phyloP scores from a whole-genome alignment of 2,329 filamentous ascomycete species.

The Xylaria polymorpha region DNA sequence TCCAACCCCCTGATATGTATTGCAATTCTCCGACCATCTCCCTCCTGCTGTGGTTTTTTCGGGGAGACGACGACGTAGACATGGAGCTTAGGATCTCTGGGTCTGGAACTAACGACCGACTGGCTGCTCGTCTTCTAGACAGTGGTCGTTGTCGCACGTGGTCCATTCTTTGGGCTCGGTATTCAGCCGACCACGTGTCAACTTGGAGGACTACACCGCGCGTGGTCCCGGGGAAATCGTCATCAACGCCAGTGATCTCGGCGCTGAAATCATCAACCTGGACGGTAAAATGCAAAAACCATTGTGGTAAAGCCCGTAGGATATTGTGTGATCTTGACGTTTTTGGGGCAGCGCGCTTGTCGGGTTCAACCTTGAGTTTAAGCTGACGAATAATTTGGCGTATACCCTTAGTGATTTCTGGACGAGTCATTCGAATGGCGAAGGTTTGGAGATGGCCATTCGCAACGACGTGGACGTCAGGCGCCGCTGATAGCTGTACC shows the following conservation, averaged over 20 bases:
- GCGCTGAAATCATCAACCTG: slow-evolving; percentile 90
- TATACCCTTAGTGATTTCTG: slow-evolving; percentile 92
- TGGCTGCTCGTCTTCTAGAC: slow-evolving; percentile 77
- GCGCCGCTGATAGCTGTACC: slow-evolving; percentile 83
- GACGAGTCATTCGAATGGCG: slow-evolving; percentile 87
- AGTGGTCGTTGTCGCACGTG: slow-evolving; percentile 65
- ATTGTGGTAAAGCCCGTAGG: slow-evolving; percentile 80
- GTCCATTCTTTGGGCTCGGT: slow-evolving; percentile 83
- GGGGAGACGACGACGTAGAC: slow-evolving; percentile 62
- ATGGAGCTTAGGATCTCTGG: slow-evolving; percentile 68
- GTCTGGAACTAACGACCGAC: slow-evolving; percentile 76
- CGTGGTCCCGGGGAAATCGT: slow-evolving; percentile 82
- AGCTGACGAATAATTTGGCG: slow-evolving; percentile 91
- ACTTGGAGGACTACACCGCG: slow-evolving; percentile 87
- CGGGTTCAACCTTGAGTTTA: slow-evolving; percentile 74
- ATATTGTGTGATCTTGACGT: slow-evolving; percentile 71
- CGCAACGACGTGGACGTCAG: slow-evolving; percentile 84
- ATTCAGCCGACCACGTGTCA: slow-evolving; percentile 88
- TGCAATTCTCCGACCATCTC: slow-evolving; percentile 84
- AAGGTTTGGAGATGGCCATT: slow-evolving; percentile 87
- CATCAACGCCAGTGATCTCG: slow-evolving; percentile 89
- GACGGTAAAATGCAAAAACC: slow-evolving; percentile 85
- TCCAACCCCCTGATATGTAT: slow-evolving; percentile 87
- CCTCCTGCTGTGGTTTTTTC: slow-evolving; percentile 65
- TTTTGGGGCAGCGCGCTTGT: slow-evolving; percentile 64